phyloP scores from a whole-genome alignment of 148 eudicot species.

The Cornus suecica region DNA sequence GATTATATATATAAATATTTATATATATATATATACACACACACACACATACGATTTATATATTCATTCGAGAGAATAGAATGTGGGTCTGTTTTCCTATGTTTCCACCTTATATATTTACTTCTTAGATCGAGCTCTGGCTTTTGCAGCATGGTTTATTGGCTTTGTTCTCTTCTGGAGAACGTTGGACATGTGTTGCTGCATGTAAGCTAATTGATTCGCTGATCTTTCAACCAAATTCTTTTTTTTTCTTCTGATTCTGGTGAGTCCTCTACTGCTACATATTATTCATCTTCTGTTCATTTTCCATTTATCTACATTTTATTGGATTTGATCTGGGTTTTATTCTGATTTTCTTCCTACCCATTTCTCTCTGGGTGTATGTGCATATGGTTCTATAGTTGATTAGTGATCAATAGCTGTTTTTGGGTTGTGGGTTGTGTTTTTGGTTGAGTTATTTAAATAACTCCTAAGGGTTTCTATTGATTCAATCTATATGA shows the following conservation, averaged over 20 bases:
- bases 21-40: not conserved
- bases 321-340: conserved; percentile 18
- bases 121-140: conserved; percentile 16
- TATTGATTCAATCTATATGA: conserved; percentile 17
- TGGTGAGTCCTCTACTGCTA: conserved; percentile 17
- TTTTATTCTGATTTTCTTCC: conserved; percentile 6
- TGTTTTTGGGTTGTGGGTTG: not conserved
- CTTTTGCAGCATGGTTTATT: conserved; percentile 32
- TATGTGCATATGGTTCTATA: not conserved
- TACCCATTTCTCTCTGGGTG: not conserved
- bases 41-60: not conserved
- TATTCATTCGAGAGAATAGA: conserved; percentile 18
- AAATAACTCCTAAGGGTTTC: conserved; percentile 5
- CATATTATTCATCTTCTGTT: not conserved
- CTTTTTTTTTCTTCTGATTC: conserved; percentile 5
- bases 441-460: conserved; percentile 4
- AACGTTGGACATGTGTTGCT: conserved; percentile 16
- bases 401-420: not conserved
- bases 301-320: not conserved
- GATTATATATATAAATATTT: not conserved
- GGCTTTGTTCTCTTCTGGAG: conserved; percentile 27
- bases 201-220: conserved; percentile 28
- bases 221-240: too few species aligned
- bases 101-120: not conserved
- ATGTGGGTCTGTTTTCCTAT: conserved; percentile 15